Percentiles rank a stretch among this genome's conserved stretches.
These are phyloP conservation scores for Tetraselmis chui DNA, from an alignment of 139 green algal genomes.

Conservation along the genomic window DNA sequence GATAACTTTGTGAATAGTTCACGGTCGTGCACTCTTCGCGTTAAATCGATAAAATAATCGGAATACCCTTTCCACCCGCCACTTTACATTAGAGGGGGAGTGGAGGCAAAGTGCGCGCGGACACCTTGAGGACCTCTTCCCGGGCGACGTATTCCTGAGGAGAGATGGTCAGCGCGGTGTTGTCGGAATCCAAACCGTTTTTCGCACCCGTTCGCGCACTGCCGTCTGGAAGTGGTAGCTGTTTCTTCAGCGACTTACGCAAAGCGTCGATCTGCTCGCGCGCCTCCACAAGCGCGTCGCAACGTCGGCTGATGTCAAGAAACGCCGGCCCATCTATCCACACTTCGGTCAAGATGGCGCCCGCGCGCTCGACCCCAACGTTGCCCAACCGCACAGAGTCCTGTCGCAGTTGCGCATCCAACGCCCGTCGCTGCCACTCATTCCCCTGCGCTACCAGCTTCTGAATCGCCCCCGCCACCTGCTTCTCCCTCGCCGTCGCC, in stretches of 20 bases:
- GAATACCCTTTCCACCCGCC: not conserved
- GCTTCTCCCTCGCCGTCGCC: not conserved
- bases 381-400: conserved; percentile 32
- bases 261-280: conserved; percentile 57
- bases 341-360: conserved; percentile 31
- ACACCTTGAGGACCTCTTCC: conserved; percentile 79
- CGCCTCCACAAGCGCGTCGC: conserved; percentile 31
- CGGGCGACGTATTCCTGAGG: conserved; percentile 50
- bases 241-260: conserved; percentile 44
- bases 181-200: not conserved
- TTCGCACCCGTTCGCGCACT: not conserved
- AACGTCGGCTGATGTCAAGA: conserved; percentile 34
- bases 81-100: too few species aligned
- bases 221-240: conserved; percentile 16
- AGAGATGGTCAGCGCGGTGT: conserved; percentile 2
- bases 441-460: not conserved
- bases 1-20: not conserved
- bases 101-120: too few species aligned
- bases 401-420: conserved; percentile 7
- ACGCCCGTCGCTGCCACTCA: not conserved
- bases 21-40: not conserved
- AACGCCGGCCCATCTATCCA: conserved; percentile 78
- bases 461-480: not conserved
- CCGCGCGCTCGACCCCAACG: conserved; percentile 25
- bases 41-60: not conserved